Evolutionary conservation across 2,329 filamentous ascomycete genomes (phyloP), one percentile per base, ranked within the genome.

Genomic region (Dothistroma septosporum): DNA sequence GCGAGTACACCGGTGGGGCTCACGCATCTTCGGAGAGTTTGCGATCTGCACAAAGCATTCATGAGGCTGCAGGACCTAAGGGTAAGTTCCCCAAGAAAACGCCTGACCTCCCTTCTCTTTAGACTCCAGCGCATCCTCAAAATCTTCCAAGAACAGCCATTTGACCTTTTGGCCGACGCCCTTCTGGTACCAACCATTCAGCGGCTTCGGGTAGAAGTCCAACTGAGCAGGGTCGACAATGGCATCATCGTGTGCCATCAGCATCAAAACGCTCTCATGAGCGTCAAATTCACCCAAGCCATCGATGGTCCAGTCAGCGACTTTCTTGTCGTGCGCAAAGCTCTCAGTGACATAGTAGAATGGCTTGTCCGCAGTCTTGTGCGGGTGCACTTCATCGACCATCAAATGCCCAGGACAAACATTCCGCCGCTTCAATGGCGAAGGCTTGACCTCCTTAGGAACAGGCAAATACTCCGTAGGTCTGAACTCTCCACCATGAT

Each of bases 121-220:
- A 9, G 55, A 57, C 46, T 70, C 67, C 37, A 81, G 72, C 0
- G 78, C 80, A 31, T 73, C 69, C 7, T 76, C 74, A 64, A 82
- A 82, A 60, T 84, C 82, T 35, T 72, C 75, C 65, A 85, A 69
- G 66, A 84, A 85, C 57, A 74, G 67, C 71, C 71, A 74, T 55
- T 67, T 69, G 24, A 70, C 61, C 49, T 69, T 71, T 62, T 66
- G 57, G 19, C 61, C 68, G n/a, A 66, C 53, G 3, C 67, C 69
- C 44, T 72, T 69, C 58, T 68, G 59, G 31, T 69, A 57, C 72
- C 72, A 74, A 53, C 69, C 65, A 50, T 73, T 74, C 37, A 72
- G 32, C 78, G 61, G 22, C 56, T 68, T 65, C 4, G 70, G 72
- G 59, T 82, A 85, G 49, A 78, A 73, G 1, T 73, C 72, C 4